Evolutionary conservation across 1,139 yeast species (phyloP).

Genomic region (Sugiyamaella paludigena): DNA sequence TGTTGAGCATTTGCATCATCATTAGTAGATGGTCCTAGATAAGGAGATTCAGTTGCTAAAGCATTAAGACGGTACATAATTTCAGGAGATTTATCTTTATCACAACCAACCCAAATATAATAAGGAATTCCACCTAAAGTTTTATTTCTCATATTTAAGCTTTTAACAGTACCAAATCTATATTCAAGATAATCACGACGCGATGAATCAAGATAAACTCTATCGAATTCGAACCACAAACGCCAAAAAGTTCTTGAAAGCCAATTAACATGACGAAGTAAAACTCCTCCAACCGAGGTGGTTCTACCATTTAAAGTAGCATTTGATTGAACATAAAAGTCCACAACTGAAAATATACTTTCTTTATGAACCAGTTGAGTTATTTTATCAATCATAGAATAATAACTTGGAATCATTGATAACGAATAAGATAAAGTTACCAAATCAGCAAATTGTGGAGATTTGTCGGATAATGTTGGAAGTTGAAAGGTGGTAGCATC

Average conservation of each 20-base stretch:
- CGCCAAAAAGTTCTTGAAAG: conserved; percentile 77
- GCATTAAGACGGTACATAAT: conserved; percentile 65
- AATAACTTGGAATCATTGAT: conserved; percentile 82
- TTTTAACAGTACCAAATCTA: conserved; percentile 74
- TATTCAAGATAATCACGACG: conserved; percentile 82
- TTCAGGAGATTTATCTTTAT: conserved; percentile 59
- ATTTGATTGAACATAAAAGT: conserved; percentile 72
- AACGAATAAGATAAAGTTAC: conserved; percentile 76
- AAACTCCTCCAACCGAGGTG: conserved; percentile 71
- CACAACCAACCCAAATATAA: conserved; percentile 80
- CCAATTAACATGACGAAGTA: conserved; percentile 74
- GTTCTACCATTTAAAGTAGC: conserved; percentile 68
- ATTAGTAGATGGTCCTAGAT: conserved; percentile 55
- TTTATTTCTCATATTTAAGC: conserved; percentile 63
- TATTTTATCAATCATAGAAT: conserved; percentile 74
- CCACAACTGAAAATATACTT: conserved; percentile 68
- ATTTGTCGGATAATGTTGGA: conserved; percentile 29
- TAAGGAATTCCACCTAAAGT: conserved; percentile 72
- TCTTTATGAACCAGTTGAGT: conserved; percentile 51
- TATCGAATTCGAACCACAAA: conserved; percentile 83
- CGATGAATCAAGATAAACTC: conserved; percentile 73
- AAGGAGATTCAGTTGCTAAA: conserved; percentile 77
- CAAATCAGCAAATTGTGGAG: conserved; percentile 52
- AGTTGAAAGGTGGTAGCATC: conserved; percentile 69
- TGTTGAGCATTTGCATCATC: conserved; percentile 25